Evolutionary conservation across 306 rosid genomes (phyloP).

Genomic region (Styphnolobium japonicum): DNA sequence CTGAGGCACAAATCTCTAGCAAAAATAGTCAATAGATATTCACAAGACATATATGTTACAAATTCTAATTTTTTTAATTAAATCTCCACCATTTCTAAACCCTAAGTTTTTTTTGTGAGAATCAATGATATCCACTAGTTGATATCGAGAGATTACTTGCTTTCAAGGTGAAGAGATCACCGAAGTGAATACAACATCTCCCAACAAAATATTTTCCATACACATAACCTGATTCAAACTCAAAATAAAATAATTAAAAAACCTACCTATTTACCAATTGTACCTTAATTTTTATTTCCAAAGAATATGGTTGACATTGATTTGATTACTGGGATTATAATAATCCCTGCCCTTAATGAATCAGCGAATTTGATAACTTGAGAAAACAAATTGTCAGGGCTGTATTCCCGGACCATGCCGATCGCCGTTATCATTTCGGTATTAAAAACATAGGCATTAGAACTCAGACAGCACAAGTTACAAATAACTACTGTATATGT

Average conservation of each 20-base stretch:
- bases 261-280: too few relatives aligned
- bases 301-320: slow-evolving; percentile 42
- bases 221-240: too few relatives aligned
- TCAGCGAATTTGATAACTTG: slow-evolving; percentile 28
- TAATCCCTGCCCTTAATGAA: slow-evolving; percentile 32
- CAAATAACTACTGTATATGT: slow-evolving; percentile 15
- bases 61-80: slow-evolving; percentile 28
- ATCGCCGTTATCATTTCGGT: slow-evolving; percentile 35
- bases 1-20: slow-evolving; percentile 41
- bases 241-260: too few relatives aligned
- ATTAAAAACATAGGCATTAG: not conserved
- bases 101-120: too few relatives aligned
- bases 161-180: too few relatives aligned
- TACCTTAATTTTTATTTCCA: slow-evolving; percentile 38
- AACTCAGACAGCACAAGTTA: slow-evolving; percentile 8
- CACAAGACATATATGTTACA: slow-evolving; percentile 33
- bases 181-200: too few relatives aligned
- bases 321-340: slow-evolving; percentile 14
- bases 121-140: too few relatives aligned
- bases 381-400: slow-evolving; percentile 50
- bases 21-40: slow-evolving; percentile 9
- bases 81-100: slow-evolving; percentile 17
- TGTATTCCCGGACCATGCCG: slow-evolving; percentile 48
- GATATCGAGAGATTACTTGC: too few relatives aligned
- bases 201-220: too few relatives aligned